Conservation (phyloP, 108 stramenopile genomes). For the Nitzschia palea region DNA sequence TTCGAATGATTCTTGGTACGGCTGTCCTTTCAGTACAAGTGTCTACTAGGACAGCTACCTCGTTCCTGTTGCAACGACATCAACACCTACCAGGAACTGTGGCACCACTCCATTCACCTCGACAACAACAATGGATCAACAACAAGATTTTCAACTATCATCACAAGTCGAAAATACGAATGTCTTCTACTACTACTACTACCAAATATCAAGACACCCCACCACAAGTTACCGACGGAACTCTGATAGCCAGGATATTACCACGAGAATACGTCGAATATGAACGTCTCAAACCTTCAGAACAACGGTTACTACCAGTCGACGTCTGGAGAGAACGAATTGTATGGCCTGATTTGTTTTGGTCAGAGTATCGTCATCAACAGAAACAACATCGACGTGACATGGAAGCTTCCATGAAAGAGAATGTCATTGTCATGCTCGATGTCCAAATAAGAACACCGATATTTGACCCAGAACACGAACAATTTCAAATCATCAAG, state of each 20-base stretch:
- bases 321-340: constrained; percentile 5
- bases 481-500: background rate
- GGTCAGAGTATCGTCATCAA: background rate
- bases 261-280: background rate
- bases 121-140: too few species aligned
- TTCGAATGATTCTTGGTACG: too few species aligned
- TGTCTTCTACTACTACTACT: too few species aligned
- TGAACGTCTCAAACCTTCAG: background rate
- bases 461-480: background rate
- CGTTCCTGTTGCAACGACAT: too few species aligned
- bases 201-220: too few species aligned
- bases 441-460: background rate
- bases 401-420: background rate
- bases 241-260: background rate
- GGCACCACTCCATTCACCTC: too few species aligned
- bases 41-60: too few species aligned
- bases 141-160: too few species aligned
- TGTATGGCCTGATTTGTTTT: background rate
- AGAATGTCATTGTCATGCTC: background rate
- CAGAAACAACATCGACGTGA: background rate
- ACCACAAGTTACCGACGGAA: background rate
- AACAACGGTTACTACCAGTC: background rate
- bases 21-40: too few species aligned
- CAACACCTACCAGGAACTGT: too few species aligned
- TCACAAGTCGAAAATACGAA: too few species aligned